A percentile compares a stretch with the other conserved stretches of the same genome.
Conservation (phyloP, 1,284 basidiomycete species). For the Rhodotorula sp. region DNA sequence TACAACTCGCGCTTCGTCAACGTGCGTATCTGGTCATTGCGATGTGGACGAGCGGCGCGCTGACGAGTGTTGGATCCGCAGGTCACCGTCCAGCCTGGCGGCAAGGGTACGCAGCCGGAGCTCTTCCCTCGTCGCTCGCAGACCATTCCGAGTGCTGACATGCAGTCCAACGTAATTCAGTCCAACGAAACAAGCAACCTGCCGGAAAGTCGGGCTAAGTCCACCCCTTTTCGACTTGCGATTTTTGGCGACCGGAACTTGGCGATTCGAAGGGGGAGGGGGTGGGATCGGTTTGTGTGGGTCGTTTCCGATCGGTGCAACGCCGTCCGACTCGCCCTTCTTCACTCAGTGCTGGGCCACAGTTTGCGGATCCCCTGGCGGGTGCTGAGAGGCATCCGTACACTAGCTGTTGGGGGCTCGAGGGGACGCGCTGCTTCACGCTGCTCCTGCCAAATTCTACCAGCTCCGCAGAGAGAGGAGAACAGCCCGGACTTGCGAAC, state of each 20-base stretch:
- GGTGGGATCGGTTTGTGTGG: background rate
- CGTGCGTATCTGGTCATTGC: background rate
- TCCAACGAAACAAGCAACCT: conserved; percentile 18
- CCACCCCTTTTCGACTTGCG: background rate
- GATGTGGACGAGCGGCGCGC: background rate
- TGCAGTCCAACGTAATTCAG: background rate
- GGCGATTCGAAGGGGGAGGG: background rate
- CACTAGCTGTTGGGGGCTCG: too few relatives aligned
- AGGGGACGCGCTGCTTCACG: too few relatives aligned
- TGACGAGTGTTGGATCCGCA: background rate
- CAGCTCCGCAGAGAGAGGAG: too few relatives aligned
- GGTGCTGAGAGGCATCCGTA: too few relatives aligned
- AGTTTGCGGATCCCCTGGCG: too few relatives aligned
- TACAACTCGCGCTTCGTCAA: conserved; percentile 35
- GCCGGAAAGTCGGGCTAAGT: conserved; percentile 19
- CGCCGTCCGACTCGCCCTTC: too few relatives aligned
- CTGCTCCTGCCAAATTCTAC: too few relatives aligned
- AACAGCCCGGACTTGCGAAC: too few relatives aligned
- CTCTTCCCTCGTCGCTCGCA: background rate
- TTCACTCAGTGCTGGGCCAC: too few relatives aligned
- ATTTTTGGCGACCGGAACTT: background rate
- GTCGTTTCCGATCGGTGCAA: too few relatives aligned
- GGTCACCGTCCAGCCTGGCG: conserved; percentile 12
- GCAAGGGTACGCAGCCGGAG: conserved; percentile 2
- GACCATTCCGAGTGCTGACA: background rate